Evolutionary conservation across 257 asterid genomes (phyloP).

Genomic region (Lycium barbarum): DNA sequence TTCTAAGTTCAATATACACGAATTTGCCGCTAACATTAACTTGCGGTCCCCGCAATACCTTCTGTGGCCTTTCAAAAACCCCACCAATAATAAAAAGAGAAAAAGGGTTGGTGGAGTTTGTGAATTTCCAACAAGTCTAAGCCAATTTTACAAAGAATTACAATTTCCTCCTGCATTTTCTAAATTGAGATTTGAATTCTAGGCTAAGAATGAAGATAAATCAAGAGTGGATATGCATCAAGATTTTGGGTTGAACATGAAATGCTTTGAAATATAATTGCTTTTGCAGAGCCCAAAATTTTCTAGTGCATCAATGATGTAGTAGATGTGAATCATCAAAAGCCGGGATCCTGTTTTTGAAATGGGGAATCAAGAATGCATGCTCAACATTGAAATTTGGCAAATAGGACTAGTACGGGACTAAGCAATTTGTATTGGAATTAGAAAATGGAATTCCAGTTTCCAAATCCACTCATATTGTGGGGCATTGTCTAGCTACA

Average conservation of each 20-base stretch:
- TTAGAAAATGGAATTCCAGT: constrained; percentile 29
- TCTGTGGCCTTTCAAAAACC: not conserved
- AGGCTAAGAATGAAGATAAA: not conserved
- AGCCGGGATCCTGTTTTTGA: constrained; percentile 23
- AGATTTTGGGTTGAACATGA: not conserved
- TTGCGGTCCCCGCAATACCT: constrained; percentile 34
- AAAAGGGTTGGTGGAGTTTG: not conserved
- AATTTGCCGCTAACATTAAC: constrained; percentile 26
- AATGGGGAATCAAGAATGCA: constrained; percentile 31
- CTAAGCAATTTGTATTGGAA: constrained; percentile 28
- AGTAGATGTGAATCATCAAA: constrained; percentile 24
- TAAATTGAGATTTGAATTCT: not conserved
- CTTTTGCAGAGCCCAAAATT: constrained; percentile 30
- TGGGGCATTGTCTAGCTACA: constrained; percentile 24
- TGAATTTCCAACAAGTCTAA: not conserved
- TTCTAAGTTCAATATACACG: constrained; percentile 32
- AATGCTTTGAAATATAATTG: not conserved
- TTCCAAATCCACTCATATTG: not conserved
- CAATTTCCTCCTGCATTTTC: not conserved
- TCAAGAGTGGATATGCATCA: not conserved
- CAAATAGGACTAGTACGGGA: constrained; percentile 25
- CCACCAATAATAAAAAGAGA: not conserved
- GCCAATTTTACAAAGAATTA: not conserved
- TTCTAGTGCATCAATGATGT: constrained; percentile 39
- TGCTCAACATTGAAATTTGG: constrained; percentile 30